Percentiles rank a stretch among this genome's conserved stretches.
These are phyloP conservation scores for Russula emetica DNA, from an alignment of 768 basidiomycete species.

Conservation along the genomic window DNA sequence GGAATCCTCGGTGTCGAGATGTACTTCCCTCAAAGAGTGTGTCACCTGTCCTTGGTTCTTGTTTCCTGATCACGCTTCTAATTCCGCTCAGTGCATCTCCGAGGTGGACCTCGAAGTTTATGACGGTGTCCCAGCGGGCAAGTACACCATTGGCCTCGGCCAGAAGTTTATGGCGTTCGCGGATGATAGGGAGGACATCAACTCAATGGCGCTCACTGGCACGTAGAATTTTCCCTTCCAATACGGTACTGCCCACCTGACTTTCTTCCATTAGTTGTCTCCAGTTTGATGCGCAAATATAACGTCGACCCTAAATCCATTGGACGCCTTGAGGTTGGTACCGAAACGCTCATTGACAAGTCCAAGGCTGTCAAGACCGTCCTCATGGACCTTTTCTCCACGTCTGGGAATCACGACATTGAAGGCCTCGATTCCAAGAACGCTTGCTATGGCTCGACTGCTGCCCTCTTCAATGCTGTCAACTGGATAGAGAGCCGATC, in stretches of 20 bases:
- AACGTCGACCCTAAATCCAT: conserved; percentile 94
- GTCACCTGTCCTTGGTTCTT: neutral
- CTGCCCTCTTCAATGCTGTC: conserved; percentile 96
- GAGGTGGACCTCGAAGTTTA: conserved; percentile 67
- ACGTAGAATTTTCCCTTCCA: conserved; percentile 31
- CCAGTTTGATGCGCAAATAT: conserved; percentile 87
- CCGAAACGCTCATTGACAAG: conserved; percentile 99
- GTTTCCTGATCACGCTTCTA: neutral
- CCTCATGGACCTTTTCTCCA: conserved; percentile 96
- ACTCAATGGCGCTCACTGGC: conserved; percentile 96
- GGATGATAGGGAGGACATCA: conserved; percentile 98
- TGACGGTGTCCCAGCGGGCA: conserved; percentile 53
- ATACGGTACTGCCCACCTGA: conserved; percentile 16
- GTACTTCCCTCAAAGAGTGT: conserved; percentile 27
- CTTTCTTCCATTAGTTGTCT: conserved; percentile 57
- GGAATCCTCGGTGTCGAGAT: conserved; percentile 29
- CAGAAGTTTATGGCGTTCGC: conserved; percentile 99
- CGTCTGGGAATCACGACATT: conserved; percentile 90
- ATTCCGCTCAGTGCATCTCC: conserved; percentile 72
- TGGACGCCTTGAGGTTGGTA: conserved; percentile 96
- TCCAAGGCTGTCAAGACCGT: conserved; percentile 98
- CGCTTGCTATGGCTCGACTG: conserved; percentile 98
- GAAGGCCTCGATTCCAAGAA: conserved; percentile 99
- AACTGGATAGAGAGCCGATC: conserved; percentile 97
- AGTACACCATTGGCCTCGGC: conserved; percentile 98